Evolutionary conservation across 495 filamentous ascomycete genomes (phyloP).

Genomic region (Apodospora peruviana): DNA sequence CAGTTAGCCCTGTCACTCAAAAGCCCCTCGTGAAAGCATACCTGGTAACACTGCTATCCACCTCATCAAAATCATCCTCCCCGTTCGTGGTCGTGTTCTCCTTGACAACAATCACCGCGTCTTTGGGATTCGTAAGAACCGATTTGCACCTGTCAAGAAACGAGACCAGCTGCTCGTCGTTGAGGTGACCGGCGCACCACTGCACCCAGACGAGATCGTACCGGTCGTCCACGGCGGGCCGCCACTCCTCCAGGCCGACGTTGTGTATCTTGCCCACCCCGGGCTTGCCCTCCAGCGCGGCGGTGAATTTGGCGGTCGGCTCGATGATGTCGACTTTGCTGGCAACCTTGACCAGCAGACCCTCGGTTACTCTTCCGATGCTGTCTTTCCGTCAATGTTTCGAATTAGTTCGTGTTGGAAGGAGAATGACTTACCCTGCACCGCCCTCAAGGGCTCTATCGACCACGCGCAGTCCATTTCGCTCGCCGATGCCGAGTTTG

Average conservation of each 20-base stretch:
- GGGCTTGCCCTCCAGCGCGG: conserved; percentile 30
- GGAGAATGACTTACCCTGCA: conserved; percentile 37
- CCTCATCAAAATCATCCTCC: conserved; percentile 67
- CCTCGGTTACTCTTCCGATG: conserved; percentile 52
- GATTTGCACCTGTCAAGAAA: conserved; percentile 59
- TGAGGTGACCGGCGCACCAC: conserved; percentile 90
- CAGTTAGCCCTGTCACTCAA: background rate
- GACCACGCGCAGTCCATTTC: conserved; percentile 19
- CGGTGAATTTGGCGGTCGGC: conserved; percentile 54
- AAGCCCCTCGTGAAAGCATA: conserved; percentile 11
- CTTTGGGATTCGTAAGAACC: conserved; percentile 43
- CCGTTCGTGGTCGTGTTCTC: conserved; percentile 70
- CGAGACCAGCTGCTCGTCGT: conserved; percentile 65
- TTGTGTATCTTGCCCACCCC: conserved; percentile 61
- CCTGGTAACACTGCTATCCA: conserved; percentile 75
- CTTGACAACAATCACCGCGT: conserved; percentile 67
- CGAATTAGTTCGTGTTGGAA: background rate
- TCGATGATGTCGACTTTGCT: conserved; percentile 43
- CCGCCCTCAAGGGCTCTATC: conserved; percentile 46
- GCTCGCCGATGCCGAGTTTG: conserved; percentile 58
- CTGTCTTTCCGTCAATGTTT: conserved; percentile 17
- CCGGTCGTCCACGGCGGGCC: conserved; percentile 8
- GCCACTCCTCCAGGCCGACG: background rate
- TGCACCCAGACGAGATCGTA: conserved; percentile 71
- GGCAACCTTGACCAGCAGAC: conserved; percentile 21